A percentile compares a stretch with the other conserved stretches of the same genome.
These are phyloP conservation scores for Phytophthora ohioensis DNA, from an alignment of 352 stramenopile genomes.

Conservation along the genomic window DNA sequence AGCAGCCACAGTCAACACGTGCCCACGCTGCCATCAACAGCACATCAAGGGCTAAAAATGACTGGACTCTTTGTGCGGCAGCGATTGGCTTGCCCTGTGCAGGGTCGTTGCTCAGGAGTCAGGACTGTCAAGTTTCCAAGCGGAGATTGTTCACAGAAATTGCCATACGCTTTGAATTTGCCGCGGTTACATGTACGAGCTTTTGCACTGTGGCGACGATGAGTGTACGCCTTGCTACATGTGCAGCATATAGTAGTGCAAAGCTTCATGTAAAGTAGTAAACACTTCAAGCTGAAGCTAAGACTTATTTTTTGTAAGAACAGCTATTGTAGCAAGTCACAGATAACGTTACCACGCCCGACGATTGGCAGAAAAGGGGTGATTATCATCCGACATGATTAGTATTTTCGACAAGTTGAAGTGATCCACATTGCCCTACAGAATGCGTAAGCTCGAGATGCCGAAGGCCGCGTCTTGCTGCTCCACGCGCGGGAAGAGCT, in stretches of 20 bases:
- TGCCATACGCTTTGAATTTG: neutral
- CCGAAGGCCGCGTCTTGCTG: conserved; percentile 48
- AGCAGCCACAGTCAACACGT: neutral
- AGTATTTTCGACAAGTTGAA: conserved; percentile 17
- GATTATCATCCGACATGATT: conserved; percentile 18
- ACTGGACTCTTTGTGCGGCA: neutral
- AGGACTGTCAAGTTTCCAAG: neutral
- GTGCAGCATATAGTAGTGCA: too few species aligned
- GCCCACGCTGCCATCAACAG: neutral
- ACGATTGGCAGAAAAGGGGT: conserved; percentile 14
- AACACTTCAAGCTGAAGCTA: too few species aligned
- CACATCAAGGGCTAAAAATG: conserved; percentile 2
- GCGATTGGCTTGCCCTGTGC: conserved; percentile 13
- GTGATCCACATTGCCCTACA: conserved; percentile 32
- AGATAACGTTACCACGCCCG: neutral
- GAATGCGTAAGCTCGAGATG: conserved; percentile 61
- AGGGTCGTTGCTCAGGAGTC: neutral
- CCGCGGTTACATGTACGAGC: neutral
- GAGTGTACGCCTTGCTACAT: neutral
- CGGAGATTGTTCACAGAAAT: conserved; percentile 18
- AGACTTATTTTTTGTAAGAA: too few species aligned
- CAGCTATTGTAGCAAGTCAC: neutral
- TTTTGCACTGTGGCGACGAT: neutral
- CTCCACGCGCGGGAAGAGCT: conserved; percentile 68
- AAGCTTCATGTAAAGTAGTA: neutral